phyloP scores from a whole-genome alignment of 1,284 basidiomycete species.

The Pisolithus thermaeus region DNA sequence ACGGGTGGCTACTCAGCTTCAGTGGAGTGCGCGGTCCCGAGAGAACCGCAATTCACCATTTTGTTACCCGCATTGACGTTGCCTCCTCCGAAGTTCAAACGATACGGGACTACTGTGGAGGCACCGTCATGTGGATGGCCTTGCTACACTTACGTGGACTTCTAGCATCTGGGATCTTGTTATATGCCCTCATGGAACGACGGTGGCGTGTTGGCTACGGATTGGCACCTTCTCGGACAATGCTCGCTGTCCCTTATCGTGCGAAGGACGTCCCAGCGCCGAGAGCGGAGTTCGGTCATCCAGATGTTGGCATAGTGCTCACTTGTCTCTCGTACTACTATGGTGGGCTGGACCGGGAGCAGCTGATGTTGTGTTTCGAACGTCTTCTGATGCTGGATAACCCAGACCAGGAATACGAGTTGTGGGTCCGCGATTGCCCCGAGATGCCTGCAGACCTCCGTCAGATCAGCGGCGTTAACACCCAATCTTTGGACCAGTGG shows the following conservation, averaged over 20 bases:
- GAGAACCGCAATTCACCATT: neutral
- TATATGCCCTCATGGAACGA: conserved; percentile 20
- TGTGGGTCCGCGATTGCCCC: too few species aligned
- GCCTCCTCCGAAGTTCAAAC: conserved; percentile 2
- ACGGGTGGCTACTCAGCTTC: conserved; percentile 17
- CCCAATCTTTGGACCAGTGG: too few species aligned
- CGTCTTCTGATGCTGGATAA: too few species aligned
- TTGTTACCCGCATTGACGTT: neutral
- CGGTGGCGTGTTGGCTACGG: conserved; percentile 30
- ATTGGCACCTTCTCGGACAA: conserved; percentile 21
- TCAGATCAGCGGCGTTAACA: too few species aligned
- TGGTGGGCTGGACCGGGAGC: too few species aligned
- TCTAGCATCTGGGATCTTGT: conserved; percentile 23
- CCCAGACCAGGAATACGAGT: too few species aligned
- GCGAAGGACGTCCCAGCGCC: conserved; percentile 9
- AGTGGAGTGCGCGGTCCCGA: neutral
- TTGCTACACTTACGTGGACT: conserved; percentile 26
- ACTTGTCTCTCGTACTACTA: too few species aligned
- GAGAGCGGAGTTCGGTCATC: too few species aligned
- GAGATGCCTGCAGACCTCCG: too few species aligned
- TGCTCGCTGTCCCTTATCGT: conserved; percentile 29
- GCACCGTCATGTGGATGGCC: neutral
- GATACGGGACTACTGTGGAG: conserved; percentile 4
- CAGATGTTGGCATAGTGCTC: too few species aligned
- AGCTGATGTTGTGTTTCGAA: too few species aligned